Evolutionary conservation across 768 basidiomycete species (phyloP).

Genomic region (Collybia mongolica): DNA sequence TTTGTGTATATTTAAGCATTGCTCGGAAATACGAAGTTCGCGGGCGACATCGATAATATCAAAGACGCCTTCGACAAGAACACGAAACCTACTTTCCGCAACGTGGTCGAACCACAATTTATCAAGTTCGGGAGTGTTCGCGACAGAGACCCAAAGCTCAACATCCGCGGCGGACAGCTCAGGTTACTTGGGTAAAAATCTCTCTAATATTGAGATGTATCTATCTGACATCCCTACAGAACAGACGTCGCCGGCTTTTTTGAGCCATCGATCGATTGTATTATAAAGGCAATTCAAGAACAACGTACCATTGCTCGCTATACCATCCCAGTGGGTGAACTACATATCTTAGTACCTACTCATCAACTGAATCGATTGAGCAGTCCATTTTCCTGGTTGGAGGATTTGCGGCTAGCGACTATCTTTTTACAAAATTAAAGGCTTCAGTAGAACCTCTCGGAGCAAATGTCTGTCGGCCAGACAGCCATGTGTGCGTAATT

Average conservation of each 20-base stretch:
- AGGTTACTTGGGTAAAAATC: conserved; percentile 33
- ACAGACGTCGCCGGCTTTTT: conserved; percentile 35
- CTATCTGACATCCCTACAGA: conserved; percentile 13
- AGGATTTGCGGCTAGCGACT: conserved; percentile 58
- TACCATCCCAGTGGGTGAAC: conserved; percentile 24
- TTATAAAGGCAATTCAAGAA: conserved; percentile 28
- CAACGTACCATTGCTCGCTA: conserved; percentile 17
- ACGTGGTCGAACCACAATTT: conserved; percentile 31
- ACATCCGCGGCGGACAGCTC: conserved; percentile 38
- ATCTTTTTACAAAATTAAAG: conserved; percentile 45
- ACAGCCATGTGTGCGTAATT: conserved; percentile 48
- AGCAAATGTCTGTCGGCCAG: conserved; percentile 47
- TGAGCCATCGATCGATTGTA: conserved; percentile 34
- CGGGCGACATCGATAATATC: conserved; percentile 37
- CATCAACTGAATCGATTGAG: neutral
- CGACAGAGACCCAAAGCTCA: conserved; percentile 32
- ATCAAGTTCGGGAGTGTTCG: conserved; percentile 39
- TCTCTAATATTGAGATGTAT: neutral
- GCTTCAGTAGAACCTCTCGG: conserved; percentile 32
- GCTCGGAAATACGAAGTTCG: conserved; percentile 37
- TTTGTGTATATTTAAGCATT: conserved; percentile 25
- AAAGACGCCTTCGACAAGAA: conserved; percentile 38
- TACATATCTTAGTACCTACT: conserved; percentile 1
- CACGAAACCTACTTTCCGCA: conserved; percentile 39
- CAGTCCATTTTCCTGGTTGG: conserved; percentile 53